These are phyloP conservation scores for Cyphellophora attinorum DNA, from an alignment of 2,329 filamentous ascomycete genomes.

Conservation along the genomic window DNA sequence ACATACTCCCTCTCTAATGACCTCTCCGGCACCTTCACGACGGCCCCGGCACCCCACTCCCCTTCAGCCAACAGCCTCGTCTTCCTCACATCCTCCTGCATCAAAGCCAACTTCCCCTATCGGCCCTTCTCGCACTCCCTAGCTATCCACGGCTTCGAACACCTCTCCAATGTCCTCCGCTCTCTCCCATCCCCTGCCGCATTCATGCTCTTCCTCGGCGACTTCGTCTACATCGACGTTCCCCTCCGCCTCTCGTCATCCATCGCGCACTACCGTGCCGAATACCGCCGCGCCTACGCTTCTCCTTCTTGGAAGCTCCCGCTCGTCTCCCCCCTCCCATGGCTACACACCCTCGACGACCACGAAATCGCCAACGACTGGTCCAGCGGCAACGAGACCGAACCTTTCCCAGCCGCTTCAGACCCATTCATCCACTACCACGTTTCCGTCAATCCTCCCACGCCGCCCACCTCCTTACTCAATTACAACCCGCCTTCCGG, in stretches of 20 bases:
- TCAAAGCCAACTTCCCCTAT: constrained; percentile 86
- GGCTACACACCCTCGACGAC: constrained; percentile 95
- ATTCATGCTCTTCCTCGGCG: constrained; percentile 52
- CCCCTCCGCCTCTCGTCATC: constrained; percentile 66
- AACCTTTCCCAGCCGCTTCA: constrained; percentile 67
- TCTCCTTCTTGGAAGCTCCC: constrained; percentile 73
- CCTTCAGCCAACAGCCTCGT: constrained; percentile 63
- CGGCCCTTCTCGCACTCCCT: constrained; percentile 73
- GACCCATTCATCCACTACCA: constrained; percentile 87
- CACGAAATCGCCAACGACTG: constrained; percentile 96
- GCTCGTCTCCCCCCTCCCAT: constrained; percentile 71
- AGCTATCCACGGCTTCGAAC: constrained; percentile 56
- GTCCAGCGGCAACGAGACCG: constrained; percentile 64
- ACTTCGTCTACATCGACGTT: constrained; percentile 57
- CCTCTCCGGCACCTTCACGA: constrained; percentile 70
- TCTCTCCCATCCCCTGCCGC: constrained; percentile 56
- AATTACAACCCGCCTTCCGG: constrained; percentile 32
- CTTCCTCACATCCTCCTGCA: constrained; percentile 86
- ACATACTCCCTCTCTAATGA: constrained; percentile 82
- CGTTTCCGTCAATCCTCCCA: constrained; percentile 70
- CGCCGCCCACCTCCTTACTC: constrained; percentile 43
- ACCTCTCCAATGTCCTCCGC: constrained; percentile 65
- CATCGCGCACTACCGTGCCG: constrained; percentile 69
- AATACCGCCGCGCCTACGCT: constrained; percentile 92
- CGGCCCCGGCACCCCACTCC: constrained; percentile 61